Evolutionary conservation across 2,329 filamentous ascomycete genomes (phyloP), one percentile per base, ranked within the genome.

Genomic region (Xylariaceae sp.): DNA sequence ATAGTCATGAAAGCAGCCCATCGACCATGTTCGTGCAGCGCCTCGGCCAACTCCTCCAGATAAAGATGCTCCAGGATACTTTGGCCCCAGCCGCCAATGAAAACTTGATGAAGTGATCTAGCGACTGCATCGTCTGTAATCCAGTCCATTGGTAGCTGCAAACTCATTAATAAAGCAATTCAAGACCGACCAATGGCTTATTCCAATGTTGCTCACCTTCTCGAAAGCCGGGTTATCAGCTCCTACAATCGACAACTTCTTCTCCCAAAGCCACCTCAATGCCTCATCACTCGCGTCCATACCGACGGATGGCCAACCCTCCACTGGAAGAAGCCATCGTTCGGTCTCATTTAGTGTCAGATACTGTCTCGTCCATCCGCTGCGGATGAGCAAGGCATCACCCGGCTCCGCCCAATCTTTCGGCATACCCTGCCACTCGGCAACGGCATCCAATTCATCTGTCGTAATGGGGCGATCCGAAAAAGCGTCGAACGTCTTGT

Each of bases 1-100:
- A 49, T 49, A 1, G 66, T 50, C 47, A 54, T 17, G 18, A 47
- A 54, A 17, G 50, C 50, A 31, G 40, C 44, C 51, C 47, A 54
- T 34, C 47, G 44, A 31, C 34, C 22, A 40, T 36, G 22, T n/a
- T 31, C 13, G 41, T 42, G 48, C 41, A 51, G 11, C 9, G 51
- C 48, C 10, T 28, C 14, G 5, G 41, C 40, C 31, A 47, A 10
- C 18, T 54, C 36, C 47, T 51, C 48, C 1, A 54, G 28, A 31
- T 54, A 19, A 18, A 51, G 34, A 11, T 47, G 45, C 41, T 54
- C 51, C n/a, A 54, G 46, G 17, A 54, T 54, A 19, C 17, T 51
- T 38, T 44, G 39, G 2, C 48, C 51, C 51, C 51, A 54, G 40
- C 47, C 47, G 17, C 43, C 47, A 11, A 54, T 47, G 44, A 54